Conservation (phyloP, 148 eudicot genomes). For the Camellia sinensis region DNA sequence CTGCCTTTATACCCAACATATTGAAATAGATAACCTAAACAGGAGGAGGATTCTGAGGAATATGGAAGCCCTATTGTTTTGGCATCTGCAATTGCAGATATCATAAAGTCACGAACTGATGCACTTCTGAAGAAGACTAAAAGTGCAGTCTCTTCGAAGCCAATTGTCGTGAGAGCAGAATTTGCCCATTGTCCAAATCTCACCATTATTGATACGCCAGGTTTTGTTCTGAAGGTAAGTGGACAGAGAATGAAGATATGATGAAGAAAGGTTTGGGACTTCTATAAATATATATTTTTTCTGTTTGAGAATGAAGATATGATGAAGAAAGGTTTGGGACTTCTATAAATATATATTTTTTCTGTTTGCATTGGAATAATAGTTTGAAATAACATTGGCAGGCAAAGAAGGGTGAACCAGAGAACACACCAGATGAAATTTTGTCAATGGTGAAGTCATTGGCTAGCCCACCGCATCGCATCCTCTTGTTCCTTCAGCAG, state of each 20-base stretch:
- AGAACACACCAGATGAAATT: slow-evolving; percentile 89
- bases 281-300: not conserved
- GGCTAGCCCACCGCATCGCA: slow-evolving; percentile 96
- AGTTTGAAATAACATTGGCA: slow-evolving; percentile 25
- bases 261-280: not conserved
- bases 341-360: not conserved
- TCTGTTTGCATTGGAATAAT: not conserved
- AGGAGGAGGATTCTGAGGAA: slow-evolving; percentile 96
- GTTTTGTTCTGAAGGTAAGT: slow-evolving; percentile 88
- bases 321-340: not conserved
- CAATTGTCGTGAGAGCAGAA: slow-evolving; percentile 97
- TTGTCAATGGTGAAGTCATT: slow-evolving; percentile 91
- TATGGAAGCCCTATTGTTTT: slow-evolving; percentile 69
- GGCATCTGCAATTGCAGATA: slow-evolving; percentile 79
- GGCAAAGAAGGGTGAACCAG: slow-evolving; percentile 99
- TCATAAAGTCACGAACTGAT: slow-evolving; percentile 83
- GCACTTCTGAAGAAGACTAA: slow-evolving; percentile 61
- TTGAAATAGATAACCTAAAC: slow-evolving; percentile 19
- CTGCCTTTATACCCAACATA: slow-evolving; percentile 1
- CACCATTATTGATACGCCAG: slow-evolving; percentile 96
- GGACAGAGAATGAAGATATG: not conserved
- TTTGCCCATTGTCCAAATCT: slow-evolving; percentile 97
- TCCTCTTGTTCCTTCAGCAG: slow-evolving; percentile 92
- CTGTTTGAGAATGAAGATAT: slow-evolving; percentile 10
- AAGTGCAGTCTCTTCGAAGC: slow-evolving; percentile 85